Percentiles rank a stretch among this genome's conserved stretches.
These are phyloP conservation scores for Botrytis fragariae DNA, from an alignment of 2,329 filamentous ascomycete genomes.

Conservation along the genomic window DNA sequence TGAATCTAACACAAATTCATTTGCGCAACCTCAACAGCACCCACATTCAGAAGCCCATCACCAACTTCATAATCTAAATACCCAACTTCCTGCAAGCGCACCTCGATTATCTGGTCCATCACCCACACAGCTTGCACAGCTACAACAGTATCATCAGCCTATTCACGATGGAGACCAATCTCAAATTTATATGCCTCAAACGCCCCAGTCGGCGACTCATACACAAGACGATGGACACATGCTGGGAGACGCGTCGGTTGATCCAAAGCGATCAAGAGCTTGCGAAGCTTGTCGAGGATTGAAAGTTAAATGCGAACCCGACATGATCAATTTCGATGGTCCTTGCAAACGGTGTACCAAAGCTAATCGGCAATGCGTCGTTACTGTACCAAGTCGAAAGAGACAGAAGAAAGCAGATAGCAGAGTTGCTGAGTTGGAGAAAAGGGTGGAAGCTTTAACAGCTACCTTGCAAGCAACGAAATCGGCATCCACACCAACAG, in stretches of 20 bases:
- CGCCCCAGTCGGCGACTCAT: constrained; percentile 30
- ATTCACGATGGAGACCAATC: constrained; percentile 19
- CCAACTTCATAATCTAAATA: constrained; percentile 10
- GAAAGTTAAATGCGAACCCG: constrained; percentile 44
- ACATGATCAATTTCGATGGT: constrained; percentile 37
- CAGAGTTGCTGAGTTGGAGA: constrained; percentile 45
- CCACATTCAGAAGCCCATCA: constrained; percentile 12
- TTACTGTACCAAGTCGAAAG: constrained; percentile 44
- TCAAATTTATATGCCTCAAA: constrained; percentile 30
- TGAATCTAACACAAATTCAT: constrained; percentile 16
- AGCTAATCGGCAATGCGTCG: constrained; percentile 41
- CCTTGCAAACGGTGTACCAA: constrained; percentile 44
- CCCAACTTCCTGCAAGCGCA: constrained; percentile 16
- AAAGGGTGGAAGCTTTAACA: constrained; percentile 44
- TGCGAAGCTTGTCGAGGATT: constrained; percentile 45
- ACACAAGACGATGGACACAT: constrained; percentile 26
- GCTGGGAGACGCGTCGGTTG: constrained; percentile 28
- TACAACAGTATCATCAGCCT: constrained; percentile 21
- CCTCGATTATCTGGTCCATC: constrained; percentile 16
- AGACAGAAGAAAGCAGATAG: constrained; percentile 47
- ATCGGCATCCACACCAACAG: constrained; percentile 22
- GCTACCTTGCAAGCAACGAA: constrained; percentile 39
- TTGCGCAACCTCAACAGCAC: constrained; percentile 18
- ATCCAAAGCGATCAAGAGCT: constrained; percentile 41
- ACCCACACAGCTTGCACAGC: constrained; percentile 15